Conservation (phyloP, 23 red algal species). For the Gracilaria caudata region DNA sequence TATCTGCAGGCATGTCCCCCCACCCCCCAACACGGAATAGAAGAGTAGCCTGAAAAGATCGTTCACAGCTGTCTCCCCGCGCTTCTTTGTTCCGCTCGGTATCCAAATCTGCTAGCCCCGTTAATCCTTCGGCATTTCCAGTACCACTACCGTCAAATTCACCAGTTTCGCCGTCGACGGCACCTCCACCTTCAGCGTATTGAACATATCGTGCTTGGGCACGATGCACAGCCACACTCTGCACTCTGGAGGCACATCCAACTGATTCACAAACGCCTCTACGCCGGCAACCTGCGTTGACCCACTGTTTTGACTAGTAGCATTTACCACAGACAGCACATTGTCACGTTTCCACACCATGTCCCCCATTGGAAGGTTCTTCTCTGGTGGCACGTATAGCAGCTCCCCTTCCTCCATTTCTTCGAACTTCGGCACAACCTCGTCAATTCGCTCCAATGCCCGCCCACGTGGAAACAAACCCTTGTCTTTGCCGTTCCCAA, state of each 20-base stretch:
- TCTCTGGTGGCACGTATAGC: background rate
- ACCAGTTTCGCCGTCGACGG: background rate
- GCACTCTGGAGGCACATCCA: background rate
- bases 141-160: background rate
- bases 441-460: background rate
- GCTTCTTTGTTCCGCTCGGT: background rate
- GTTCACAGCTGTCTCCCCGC: no score
- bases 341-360: background rate
- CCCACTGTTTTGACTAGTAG: background rate
- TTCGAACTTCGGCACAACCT: background rate
- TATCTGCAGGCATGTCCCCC: no score
- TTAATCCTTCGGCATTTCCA: conserved; percentile 26
- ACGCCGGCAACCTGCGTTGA: conserved; percentile 5
- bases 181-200: conserved; percentile 1
- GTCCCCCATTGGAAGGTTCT: background rate
- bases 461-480: background rate
- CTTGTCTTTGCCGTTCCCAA: background rate
- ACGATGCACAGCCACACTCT: background rate
- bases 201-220: conserved; percentile 1
- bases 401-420: conserved; percentile 4
- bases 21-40: no score
- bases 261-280: background rate
- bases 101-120: background rate
- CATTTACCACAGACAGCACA: background rate
- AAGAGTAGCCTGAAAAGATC: no score